phyloP scores from a whole-genome alignment of 345 rosid genomes.

The thale cress (Arabidopsis thaliana) region DNA sequence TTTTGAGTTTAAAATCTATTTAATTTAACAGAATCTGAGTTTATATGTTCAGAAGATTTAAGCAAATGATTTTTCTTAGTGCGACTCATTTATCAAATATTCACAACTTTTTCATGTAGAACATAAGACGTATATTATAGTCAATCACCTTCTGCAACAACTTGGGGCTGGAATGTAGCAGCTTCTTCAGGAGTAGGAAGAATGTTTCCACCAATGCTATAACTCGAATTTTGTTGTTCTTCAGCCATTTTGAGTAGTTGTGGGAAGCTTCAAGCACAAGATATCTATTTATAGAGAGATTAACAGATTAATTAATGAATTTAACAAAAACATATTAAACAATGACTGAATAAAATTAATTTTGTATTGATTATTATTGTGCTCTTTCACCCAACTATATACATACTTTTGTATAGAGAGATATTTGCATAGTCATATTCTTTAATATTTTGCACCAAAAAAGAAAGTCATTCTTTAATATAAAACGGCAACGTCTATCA shows the following conservation, averaged over 20 bases:
- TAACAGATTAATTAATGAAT: background rate
- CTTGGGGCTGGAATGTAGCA: constrained; percentile 39
- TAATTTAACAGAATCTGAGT: too few relatives aligned
- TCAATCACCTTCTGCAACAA: constrained; percentile 31
- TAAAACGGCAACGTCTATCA: too few relatives aligned
- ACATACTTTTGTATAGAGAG: too few relatives aligned
- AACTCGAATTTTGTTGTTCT: constrained; percentile 11
- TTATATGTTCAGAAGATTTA: background rate
- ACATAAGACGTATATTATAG: background rate
- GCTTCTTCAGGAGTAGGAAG: constrained; percentile 45
- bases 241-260: constrained; percentile 35
- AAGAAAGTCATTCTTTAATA: background rate
- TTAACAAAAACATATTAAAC: background rate
- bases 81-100: constrained; percentile 4
- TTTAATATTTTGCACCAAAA: too few relatives aligned
- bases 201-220: constrained; percentile 35
- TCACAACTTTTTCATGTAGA: background rate
- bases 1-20: too few relatives aligned
- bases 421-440: background rate
- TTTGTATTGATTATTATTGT: background rate
- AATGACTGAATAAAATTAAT: background rate
- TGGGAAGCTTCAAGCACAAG: constrained; percentile 13
- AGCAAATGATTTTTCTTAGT: background rate
- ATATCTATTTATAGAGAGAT: constrained; percentile 26
- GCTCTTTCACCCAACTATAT: background rate